Evolutionary conservation across 2,329 filamentous ascomycete genomes (phyloP).

Genomic region (Amylocarpus encephaloides): DNA sequence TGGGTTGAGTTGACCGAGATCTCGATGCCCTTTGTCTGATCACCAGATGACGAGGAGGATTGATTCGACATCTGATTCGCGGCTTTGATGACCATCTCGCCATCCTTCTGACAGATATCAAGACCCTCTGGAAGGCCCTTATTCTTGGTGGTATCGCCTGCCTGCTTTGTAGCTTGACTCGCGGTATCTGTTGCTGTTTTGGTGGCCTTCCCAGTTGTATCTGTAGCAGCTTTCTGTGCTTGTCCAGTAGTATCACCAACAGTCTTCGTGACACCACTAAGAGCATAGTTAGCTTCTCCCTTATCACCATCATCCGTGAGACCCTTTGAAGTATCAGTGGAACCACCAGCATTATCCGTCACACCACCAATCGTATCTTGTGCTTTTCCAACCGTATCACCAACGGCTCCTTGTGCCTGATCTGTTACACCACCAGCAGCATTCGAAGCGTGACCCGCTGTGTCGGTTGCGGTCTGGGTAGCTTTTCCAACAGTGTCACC

Average conservation of each 20-base stretch:
- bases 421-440: neutral
- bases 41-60: neutral
- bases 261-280: neutral
- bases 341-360: neutral
- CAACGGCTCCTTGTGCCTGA: neutral
- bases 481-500: neutral
- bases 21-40: slow-evolving; percentile 19
- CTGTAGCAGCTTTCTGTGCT: neutral
- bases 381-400: neutral
- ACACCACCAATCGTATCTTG: neutral
- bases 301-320: neutral
- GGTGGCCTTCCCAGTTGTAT: neutral
- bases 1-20: slow-evolving; percentile 25
- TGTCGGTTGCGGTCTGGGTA: neutral
- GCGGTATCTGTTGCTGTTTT: neutral
- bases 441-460: neutral
- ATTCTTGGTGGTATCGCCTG: neutral
- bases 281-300: neutral
- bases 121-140: slow-evolving; percentile 2
- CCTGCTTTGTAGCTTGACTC: neutral
- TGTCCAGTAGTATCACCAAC: neutral
- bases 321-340: neutral
- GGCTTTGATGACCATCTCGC: slow-evolving; percentile 4
- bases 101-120: slow-evolving; percentile 4
- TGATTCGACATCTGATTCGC: neutral